A percentile compares a stretch with the other conserved stretches of the same genome.
Evolutionary conservation across 2,329 filamentous ascomycete genomes (phyloP).

Genomic region (Arthrobotrys iridis): DNA sequence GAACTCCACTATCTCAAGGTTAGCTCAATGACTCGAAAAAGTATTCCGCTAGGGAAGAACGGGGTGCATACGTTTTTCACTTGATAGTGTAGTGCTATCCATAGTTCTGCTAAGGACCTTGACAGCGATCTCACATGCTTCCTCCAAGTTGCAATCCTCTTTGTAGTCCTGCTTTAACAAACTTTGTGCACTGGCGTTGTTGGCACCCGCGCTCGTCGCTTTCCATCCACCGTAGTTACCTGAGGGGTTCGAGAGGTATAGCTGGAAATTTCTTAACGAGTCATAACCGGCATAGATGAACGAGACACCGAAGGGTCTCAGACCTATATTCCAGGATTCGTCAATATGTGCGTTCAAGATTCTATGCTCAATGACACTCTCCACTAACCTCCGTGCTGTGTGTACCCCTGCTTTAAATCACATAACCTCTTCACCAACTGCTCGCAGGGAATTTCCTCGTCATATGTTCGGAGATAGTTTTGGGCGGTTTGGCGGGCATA

Average conservation of each 20-base stretch:
- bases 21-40: background rate
- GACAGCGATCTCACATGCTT: conserved; percentile 95
- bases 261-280: conserved; percentile 93
- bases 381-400: conserved; percentile 80
- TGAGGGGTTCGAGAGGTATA: conserved; percentile 98
- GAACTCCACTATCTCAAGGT: conserved; percentile 79
- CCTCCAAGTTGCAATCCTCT: conserved; percentile 94
- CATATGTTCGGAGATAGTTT: conserved; percentile 97
- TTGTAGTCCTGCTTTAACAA: conserved; percentile 99
- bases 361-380: background rate
- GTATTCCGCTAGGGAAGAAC: background rate
- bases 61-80: conserved; percentile 87
- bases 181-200: conserved; percentile 97
- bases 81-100: conserved; percentile 98
- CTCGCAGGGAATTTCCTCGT: conserved; percentile 99
- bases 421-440: conserved; percentile 96
- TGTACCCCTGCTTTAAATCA: conserved; percentile 99
- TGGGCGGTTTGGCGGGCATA: conserved; percentile 97
- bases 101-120: conserved; percentile 99
- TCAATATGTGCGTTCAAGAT: background rate
- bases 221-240: conserved; percentile 99
- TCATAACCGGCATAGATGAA: conserved; percentile 99
- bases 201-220: conserved; percentile 95
- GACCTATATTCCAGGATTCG: conserved; percentile 63
- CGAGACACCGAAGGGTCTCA: conserved; percentile 96